These are phyloP conservation scores for Lipomyces lipofer DNA, from an alignment of 805 yeast genomes.

Conservation along the genomic window DNA sequence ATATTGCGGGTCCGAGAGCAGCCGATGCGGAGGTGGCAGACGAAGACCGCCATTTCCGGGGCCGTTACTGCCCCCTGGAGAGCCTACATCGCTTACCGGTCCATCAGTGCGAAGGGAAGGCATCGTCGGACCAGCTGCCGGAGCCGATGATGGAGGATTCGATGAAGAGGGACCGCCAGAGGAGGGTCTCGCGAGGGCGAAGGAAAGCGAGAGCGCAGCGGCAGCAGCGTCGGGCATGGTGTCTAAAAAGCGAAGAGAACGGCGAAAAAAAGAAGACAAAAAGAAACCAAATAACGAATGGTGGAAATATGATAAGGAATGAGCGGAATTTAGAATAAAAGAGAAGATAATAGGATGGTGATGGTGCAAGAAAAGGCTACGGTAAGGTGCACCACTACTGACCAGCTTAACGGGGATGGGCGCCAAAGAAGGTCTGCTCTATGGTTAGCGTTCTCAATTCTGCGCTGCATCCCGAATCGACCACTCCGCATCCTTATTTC, in stretches of 20 bases:
- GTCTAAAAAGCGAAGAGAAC: not conserved
- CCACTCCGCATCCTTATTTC: too few species aligned
- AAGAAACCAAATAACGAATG: not conserved
- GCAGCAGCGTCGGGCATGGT: constrained; percentile 1
- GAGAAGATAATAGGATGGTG: not conserved
- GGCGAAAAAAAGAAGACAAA: not conserved
- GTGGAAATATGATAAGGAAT: too few species aligned
- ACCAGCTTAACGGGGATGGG: constrained; percentile 10
- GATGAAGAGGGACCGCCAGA: not conserved
- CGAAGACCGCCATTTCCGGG: constrained; percentile 9
- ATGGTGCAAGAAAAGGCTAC: not conserved
- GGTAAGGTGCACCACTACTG: not conserved
- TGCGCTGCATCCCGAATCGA: too few species aligned
- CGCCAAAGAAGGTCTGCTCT: not conserved
- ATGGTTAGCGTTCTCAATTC: not conserved
- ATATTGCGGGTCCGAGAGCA: constrained; percentile 2
- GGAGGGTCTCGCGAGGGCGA: not conserved
- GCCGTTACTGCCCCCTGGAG: not conserved
- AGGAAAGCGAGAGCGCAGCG: not conserved
- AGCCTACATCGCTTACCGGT: not conserved
- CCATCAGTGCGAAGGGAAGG: not conserved
- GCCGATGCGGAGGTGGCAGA: constrained; percentile 6
- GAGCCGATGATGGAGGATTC: not conserved
- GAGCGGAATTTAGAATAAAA: not conserved
- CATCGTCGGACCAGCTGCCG: not conserved